These are phyloP conservation scores for Salvia sclarea DNA, from an alignment of 305 asterid genomes.

Conservation along the genomic window DNA sequence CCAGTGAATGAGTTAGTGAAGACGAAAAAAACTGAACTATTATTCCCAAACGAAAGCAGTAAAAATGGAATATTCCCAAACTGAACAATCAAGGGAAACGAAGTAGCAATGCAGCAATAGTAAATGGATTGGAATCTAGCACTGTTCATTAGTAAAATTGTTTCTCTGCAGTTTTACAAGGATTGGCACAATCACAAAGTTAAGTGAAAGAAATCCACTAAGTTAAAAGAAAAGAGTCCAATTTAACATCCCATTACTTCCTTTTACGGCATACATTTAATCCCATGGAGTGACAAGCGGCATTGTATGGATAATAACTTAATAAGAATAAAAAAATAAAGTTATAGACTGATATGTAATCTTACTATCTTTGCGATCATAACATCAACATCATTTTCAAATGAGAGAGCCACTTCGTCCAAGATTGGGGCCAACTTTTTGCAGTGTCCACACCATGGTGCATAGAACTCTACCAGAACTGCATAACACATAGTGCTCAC, in stretches of 20 bases:
- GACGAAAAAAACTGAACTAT: neutral
- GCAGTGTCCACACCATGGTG: conserved; percentile 97
- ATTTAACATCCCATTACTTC: neutral
- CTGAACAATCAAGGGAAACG: neutral
- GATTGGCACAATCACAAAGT: neutral
- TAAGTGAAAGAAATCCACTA: neutral
- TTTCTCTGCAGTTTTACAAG: neutral
- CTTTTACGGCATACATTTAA: neutral
- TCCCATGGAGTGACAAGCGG: neutral
- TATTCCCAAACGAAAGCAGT: neutral
- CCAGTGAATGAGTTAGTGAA: conserved; percentile 10
- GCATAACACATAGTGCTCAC: conserved; percentile 30
- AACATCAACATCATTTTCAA: conserved; percentile 62
- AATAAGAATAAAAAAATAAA: neutral
- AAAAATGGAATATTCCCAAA: no score
- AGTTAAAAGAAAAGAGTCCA: neutral
- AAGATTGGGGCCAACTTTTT: conserved; percentile 81
- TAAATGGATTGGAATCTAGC: no score
- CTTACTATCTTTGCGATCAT: conserved; percentile 85
- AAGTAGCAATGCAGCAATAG: neutral
- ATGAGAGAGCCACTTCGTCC: conserved; percentile 82
- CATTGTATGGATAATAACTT: neutral
- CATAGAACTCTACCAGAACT: conserved; percentile 80
- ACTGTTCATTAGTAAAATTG: neutral
- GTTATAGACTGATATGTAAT: neutral